phyloP scores from a whole-genome alignment of 129 eudicot species.

The Saposhnikovia divaricata region DNA sequence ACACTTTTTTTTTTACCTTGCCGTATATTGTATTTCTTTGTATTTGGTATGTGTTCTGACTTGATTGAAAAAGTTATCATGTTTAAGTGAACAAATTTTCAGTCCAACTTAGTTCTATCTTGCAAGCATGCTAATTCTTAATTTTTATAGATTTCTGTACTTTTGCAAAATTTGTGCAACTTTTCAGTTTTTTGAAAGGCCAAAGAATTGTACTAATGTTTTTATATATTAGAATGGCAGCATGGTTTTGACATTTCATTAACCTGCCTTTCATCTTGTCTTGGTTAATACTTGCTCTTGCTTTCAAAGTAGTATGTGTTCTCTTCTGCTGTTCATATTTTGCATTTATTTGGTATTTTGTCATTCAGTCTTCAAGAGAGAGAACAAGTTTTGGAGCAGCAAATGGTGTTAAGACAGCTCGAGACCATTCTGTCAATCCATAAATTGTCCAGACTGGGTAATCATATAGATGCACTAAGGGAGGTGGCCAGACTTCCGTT shows the following conservation, averaged over 20 bases:
- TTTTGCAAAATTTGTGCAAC: not conserved
- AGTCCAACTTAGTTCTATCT: not conserved
- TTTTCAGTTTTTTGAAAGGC: not conserved
- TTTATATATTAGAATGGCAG: not conserved
- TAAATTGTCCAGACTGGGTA: conserved; percentile 47
- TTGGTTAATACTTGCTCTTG: not conserved
- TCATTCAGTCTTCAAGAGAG: conserved; percentile 84
- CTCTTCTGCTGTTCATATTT: conserved; percentile 5
- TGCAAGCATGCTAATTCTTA: not conserved
- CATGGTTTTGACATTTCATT: not conserved
- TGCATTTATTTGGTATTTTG: not conserved
- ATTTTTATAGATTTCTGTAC: not conserved
- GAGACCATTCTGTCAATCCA: conserved; percentile 82
- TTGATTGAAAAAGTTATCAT: not conserved
- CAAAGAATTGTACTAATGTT: not conserved
- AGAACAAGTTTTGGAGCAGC: conserved; percentile 74
- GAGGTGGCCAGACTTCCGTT: conserved; percentile 85
- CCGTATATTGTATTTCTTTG: not conserved
- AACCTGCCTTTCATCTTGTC: not conserved
- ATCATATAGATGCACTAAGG: conserved; percentile 69
- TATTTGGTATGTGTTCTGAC: not conserved
- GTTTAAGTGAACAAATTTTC: not conserved
- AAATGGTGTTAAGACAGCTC: conserved; percentile 82
- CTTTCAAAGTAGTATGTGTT: not conserved
- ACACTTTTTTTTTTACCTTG: not conserved